Conservation (phyloP, 2,329 filamentous ascomycete genomes). For the Aspergillus hortae region DNA sequence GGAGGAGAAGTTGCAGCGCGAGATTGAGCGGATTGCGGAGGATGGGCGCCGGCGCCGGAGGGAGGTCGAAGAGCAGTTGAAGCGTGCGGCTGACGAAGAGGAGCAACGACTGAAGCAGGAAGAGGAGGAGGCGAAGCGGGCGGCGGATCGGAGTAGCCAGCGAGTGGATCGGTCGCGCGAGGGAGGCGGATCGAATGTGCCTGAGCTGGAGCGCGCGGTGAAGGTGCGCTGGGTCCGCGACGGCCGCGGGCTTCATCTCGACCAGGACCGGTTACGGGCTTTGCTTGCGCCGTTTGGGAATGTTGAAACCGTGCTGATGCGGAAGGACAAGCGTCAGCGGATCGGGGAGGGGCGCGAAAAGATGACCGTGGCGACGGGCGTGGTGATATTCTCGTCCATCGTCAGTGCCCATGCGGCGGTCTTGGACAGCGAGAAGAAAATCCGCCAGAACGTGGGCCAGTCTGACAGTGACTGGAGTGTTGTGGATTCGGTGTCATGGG, state of each 20-base stretch:
- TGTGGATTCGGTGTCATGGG: constrained; percentile 56
- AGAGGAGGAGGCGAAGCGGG: constrained; percentile 43
- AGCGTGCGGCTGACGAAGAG: constrained; percentile 43
- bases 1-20: constrained; percentile 49
- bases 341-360: constrained; percentile 50
- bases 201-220: constrained; percentile 56
- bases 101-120: constrained; percentile 36
- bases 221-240: constrained; percentile 56
- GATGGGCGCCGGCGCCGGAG: constrained; percentile 50
- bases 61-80: constrained; percentile 47
- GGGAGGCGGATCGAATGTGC: constrained; percentile 38
- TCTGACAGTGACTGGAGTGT: constrained; percentile 43
- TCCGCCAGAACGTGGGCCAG: constrained; percentile 18
- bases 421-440: constrained; percentile 44
- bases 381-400: constrained; percentile 56
- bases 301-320: constrained; percentile 52
- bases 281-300: constrained; percentile 55
- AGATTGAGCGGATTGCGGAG: constrained; percentile 52
- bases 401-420: constrained; percentile 57
- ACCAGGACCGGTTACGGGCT: constrained; percentile 44
- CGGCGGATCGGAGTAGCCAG: constrained; percentile 27
- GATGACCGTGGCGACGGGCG: constrained; percentile 49
- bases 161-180: constrained; percentile 34
- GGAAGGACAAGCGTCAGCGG: constrained; percentile 56
- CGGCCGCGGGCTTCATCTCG: constrained; percentile 43